Base-by-base conservation (phyloP, 202 grass and related monocot species). In the Panicum virgatum region DNA sequence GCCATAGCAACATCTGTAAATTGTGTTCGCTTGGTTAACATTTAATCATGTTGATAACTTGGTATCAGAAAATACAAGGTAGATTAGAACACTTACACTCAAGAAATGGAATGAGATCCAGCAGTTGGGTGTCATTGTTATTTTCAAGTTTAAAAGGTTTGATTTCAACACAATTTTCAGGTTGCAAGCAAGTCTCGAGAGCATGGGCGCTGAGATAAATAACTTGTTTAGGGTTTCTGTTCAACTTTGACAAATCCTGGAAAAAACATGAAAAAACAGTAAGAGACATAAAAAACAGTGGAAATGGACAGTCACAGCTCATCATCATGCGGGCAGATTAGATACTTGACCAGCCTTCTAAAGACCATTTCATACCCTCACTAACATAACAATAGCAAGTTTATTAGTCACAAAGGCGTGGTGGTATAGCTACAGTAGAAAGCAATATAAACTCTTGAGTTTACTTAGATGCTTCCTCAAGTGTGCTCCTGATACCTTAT, bases 21-120 rank as follows among this genome's bases (percentile, higher is more conserved):
- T 62, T 47, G 83, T 36, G 32, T 86, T 81, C 23, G 39, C 27
- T 52, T 79, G 0, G 27, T 83, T 46, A 82, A 83, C 20, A 43
- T 70, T 82, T 76, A 62, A 87, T 46, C 62, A 82, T 8, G 36
- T 42, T 69, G 34, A 79, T 18, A 23, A 46, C 32, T 34, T 34
- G 32, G 32, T 34, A 34, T 53, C 51, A 51, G 7, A 63, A 53
- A 59, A 43, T 27, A 82, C 23, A 44, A 78, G 43, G 78, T 51
- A 20, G 19, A 27, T 79, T 77, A 42, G 60, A 83, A 79, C 20
- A 77, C 81, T 84, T 88, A 95, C 96, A 98, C 85, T 98, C 96
- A 68, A 98, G 92, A 91, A 98, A 98, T n/a, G 96, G 96, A 91
- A 98, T 89, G 75, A 98, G 87, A 93, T 98, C 96, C 82, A 98